Conservation (phyloP, 106 monocot species). For the Alisma plantagoaquatica region DNA sequence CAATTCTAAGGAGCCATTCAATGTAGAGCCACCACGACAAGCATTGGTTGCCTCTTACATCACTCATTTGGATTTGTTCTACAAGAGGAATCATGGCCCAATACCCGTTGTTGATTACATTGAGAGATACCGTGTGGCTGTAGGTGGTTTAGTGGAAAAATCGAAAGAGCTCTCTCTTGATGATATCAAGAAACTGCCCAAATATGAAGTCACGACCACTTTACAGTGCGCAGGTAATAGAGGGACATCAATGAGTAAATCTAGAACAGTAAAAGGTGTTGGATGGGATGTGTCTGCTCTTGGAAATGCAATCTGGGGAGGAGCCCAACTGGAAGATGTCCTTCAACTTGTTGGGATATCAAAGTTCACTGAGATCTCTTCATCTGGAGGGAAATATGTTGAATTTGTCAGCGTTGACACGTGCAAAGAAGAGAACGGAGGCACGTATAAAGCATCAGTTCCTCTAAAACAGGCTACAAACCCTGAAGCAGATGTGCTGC, state of each 20-base stretch:
- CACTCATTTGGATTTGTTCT: constrained; percentile 76
- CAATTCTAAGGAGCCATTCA: constrained; percentile 91
- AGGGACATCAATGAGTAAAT: constrained; percentile 82
- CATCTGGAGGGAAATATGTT: no score
- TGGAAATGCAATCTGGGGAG: no score
- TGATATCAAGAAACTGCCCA: constrained; percentile 74
- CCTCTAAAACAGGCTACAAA: no score
- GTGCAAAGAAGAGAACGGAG: no score
- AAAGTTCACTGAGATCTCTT: no score
- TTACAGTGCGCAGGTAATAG: constrained; percentile 93
- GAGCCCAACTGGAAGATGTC: no score
- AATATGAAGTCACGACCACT: constrained; percentile 70
- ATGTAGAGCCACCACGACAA: constrained; percentile 66
- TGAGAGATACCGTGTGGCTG: constrained; percentile 42
- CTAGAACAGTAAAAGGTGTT: constrained; percentile 56
- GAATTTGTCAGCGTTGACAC: no score
- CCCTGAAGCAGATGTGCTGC: no score
- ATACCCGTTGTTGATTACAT: constrained; percentile 72
- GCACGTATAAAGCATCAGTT: no score
- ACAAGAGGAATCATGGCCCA: constrained; percentile 95
- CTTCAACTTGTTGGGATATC: no score
- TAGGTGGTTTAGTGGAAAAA: constrained; percentile 57
- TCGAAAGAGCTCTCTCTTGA: constrained; percentile 49
- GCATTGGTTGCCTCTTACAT: constrained; percentile 56
- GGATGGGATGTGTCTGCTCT: no score